Evolutionary conservation across 306 rosid species (phyloP), one percentile per base, ranked within the genome.

Genomic region (Quillaja saponaria): DNA sequence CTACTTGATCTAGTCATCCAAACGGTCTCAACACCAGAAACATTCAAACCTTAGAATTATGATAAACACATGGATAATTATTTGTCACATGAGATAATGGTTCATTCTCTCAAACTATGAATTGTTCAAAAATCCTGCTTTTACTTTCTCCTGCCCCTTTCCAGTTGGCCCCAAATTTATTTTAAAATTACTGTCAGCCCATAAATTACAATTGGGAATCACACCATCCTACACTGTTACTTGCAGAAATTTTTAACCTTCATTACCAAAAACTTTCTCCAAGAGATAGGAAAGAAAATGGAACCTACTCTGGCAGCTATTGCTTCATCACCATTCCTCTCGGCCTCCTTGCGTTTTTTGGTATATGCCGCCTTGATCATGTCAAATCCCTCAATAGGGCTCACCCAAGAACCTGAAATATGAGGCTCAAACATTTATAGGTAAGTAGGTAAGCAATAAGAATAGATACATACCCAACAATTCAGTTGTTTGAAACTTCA

Each of bases 371-470:
- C 80, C 80, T 89, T 92, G 74, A 92, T 73, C 57, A 12, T 55
- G 61, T 92, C 96, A 56, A 89, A 92, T 17, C 87, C 83, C 72
- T 80, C 96, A 34, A 89, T 71, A 18, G 95, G 91, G 71, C 79
- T 89, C 53, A 86, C 99, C 99, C 96, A 17, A 92, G 80, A 68
- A 86, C 90, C 99, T 92, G 66, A 42, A 49, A 18, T 49, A 67
- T 46, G 35, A 59, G 47, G 59, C 68, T 47, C 10, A 16, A 11
- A 68, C 35, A 9, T 19, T 20, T 15, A 54, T 25, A 25, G 31
- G 4, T 25, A 39, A 8, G 44, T 12, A 58, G 41, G 42, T 52
- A 19, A 15, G 57, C n/a, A n/a, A n/a, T n/a, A n/a, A 41, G 1
- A 40, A 66, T 33, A 62, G 44, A 15, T 31, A 62, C 2, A 46